These are phyloP conservation scores for Akanthomyces uredinophilus DNA, from an alignment of 2,329 filamentous ascomycete species.

Conservation along the genomic window DNA sequence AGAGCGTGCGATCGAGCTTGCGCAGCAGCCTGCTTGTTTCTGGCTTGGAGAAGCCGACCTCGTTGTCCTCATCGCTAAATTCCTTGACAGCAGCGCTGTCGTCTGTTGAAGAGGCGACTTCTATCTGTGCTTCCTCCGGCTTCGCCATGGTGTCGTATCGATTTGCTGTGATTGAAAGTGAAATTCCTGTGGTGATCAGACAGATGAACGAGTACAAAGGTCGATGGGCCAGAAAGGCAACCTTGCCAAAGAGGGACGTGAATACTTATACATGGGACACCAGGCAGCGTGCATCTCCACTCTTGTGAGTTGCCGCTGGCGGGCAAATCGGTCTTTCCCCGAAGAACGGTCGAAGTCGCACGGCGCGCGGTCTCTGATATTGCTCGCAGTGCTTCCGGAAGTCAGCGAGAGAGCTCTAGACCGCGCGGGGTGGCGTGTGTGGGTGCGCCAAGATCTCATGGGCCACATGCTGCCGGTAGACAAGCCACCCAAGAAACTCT, in stretches of 20 bases:
- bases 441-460: neutral
- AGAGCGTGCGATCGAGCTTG: conserved; percentile 46
- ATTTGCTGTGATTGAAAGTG: too few species aligned
- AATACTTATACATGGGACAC: neutral
- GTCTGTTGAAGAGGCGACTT: conserved; percentile 2
- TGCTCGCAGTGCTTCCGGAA: neutral
- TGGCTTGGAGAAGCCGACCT: conserved; percentile 24
- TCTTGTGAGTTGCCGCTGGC: neutral
- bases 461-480: neutral
- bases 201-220: too few species aligned
- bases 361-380: neutral
- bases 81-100: conserved; percentile 6
- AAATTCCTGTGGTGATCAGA: too few species aligned
- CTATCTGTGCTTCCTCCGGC: neutral
- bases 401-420: neutral
- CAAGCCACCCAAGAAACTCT: neutral
- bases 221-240: neutral
- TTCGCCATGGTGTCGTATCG: neutral
- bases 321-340: too few species aligned
- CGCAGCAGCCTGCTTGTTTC: conserved; percentile 43
- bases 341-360: too few species aligned
- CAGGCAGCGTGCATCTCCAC: neutral
- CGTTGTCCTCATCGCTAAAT: conserved; percentile 4
- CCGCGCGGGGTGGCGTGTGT: neutral
- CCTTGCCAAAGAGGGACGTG: neutral